Conservation (phyloP, 805 yeast genomes). For the Candida jianshihensis region DNA sequence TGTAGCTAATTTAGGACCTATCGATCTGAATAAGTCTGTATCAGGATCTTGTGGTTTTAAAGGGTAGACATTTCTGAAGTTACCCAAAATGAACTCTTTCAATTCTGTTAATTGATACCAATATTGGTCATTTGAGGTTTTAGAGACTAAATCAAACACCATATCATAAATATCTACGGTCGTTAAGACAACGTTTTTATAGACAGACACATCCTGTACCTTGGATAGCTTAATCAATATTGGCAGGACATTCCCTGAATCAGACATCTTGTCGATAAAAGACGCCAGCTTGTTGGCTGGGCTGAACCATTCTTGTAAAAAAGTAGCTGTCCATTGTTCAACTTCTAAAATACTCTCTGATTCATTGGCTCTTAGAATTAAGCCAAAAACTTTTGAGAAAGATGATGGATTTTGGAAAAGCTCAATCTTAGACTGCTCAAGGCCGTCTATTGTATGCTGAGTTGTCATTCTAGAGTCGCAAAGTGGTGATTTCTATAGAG, state of each 20-base stretch:
- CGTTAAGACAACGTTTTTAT: slow-evolving; percentile 33
- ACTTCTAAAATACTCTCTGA: slow-evolving; percentile 10
- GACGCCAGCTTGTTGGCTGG: slow-evolving; percentile 8
- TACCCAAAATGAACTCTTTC: slow-evolving; percentile 50
- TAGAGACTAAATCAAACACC: slow-evolving; percentile 37
- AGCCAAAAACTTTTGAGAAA: slow-evolving; percentile 11
- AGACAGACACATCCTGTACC: slow-evolving; percentile 23
- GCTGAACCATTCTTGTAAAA: slow-evolving; percentile 15
- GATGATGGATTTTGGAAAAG: slow-evolving; percentile 9
- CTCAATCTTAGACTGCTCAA: slow-evolving; percentile 13
- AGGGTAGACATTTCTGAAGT: slow-evolving; percentile 56
- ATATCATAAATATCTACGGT: slow-evolving; percentile 39
- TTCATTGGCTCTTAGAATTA: slow-evolving; percentile 11
- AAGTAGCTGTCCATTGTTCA: slow-evolving; percentile 21
- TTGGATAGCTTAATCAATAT: slow-evolving; percentile 8
- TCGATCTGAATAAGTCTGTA: slow-evolving; percentile 34
- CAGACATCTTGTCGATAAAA: slow-evolving; percentile 14
- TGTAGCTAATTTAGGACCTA: slow-evolving; percentile 61
- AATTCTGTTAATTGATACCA: slow-evolving; percentile 55
- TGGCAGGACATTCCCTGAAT: slow-evolving; percentile 7
- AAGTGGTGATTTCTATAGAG: not conserved
- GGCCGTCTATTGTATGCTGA: slow-evolving; percentile 6
- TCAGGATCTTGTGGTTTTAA: slow-evolving; percentile 27
- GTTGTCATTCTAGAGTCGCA: slow-evolving; percentile 4
- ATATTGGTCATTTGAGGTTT: slow-evolving; percentile 28